Evolutionary conservation across 805 yeast species (phyloP).

Genomic region (Ogataea trehaloabstinens): DNA sequence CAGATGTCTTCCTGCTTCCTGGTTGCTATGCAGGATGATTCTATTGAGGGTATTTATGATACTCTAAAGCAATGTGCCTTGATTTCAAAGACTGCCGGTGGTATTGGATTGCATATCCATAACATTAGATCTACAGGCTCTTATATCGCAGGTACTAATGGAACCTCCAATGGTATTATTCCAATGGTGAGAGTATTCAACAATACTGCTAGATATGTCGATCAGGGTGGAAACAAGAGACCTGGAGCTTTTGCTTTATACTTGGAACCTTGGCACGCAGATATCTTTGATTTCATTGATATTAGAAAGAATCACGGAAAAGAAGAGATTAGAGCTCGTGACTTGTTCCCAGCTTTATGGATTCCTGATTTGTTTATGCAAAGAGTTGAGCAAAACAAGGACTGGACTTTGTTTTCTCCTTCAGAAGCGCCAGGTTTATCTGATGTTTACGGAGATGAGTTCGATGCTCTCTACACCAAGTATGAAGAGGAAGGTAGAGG

Average conservation of each 20-base stretch:
- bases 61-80: constrained; percentile 61
- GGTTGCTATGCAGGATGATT: constrained; percentile 62
- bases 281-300: constrained; percentile 56
- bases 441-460: constrained; percentile 56
- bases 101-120: constrained; percentile 61
- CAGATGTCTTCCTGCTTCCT: constrained; percentile 64
- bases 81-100: constrained; percentile 62
- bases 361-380: constrained; percentile 62
- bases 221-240: constrained; percentile 65
- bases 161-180: constrained; percentile 60
- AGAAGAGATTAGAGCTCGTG: constrained; percentile 63
- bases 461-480: constrained; percentile 47
- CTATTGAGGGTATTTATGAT: constrained; percentile 62
- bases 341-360: constrained; percentile 62
- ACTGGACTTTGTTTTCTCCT: constrained; percentile 61
- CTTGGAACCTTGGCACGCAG: constrained; percentile 64
- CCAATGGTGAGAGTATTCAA: constrained; percentile 65
- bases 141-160: constrained; percentile 61
- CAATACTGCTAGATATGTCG: constrained; percentile 62
- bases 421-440: constrained; percentile 57
- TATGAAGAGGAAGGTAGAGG: constrained; percentile 54
- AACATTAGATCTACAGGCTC: constrained; percentile 60
- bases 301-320: constrained; percentile 63
- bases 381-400: constrained; percentile 53
- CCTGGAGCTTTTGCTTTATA: constrained; percentile 65